Evolutionary conservation across 2,329 filamentous ascomycete species (phyloP), one percentile per base, ranked within the genome.

Genomic region (Alternaria gansuensis): DNA sequence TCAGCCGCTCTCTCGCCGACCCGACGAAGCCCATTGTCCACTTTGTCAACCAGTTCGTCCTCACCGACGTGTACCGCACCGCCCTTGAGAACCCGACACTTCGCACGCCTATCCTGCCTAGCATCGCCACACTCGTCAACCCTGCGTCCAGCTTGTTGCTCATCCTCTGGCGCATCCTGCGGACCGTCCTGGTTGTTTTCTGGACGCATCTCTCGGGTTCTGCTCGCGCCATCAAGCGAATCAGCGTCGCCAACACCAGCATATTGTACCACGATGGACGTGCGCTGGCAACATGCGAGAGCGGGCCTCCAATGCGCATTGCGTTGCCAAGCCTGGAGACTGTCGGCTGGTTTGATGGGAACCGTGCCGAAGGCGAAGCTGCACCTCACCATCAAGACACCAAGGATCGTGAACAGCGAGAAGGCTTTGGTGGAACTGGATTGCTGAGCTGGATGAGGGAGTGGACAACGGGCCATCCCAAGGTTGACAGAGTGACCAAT

Each of bases 401-500:
- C 4, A 23, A 63, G 76, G 0, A 14, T 28, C 46, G 59, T 17
- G 44, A 57, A 26, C 28, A 56, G 8, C 39, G 50, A 7, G 54
- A 57, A 17, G 52, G 60, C 3, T 85, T 89, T 63, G 86, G 87
- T 4, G 86, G 85, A 7, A 70, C 79, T 1, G 85, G 87, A 0
- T 61, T 84, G 2, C 70, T 87, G 24, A 82, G 82, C 36, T 90
- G 86, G 69, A 87, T 90, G 84, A 85, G 83, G 62, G 88, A 90
- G 72, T 90, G 87, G 88, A 89, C 88, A 0, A 91, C 88, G 2
- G 86, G 86, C 21, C 87, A 90, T 72, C 89, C 89, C 6, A 85
- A 87, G 61, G 83, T 91, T 49, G 89, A 92, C 64, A 85, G 84
- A 0, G 67, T 75, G 0, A 89, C 87, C 0, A 85, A 86, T 39